Percentiles rank a stretch among this genome's conserved stretches.
These are phyloP conservation scores for Dactylellina sp. DNA, from an alignment of 2,329 filamentous ascomycete genomes.

Conservation along the genomic window DNA sequence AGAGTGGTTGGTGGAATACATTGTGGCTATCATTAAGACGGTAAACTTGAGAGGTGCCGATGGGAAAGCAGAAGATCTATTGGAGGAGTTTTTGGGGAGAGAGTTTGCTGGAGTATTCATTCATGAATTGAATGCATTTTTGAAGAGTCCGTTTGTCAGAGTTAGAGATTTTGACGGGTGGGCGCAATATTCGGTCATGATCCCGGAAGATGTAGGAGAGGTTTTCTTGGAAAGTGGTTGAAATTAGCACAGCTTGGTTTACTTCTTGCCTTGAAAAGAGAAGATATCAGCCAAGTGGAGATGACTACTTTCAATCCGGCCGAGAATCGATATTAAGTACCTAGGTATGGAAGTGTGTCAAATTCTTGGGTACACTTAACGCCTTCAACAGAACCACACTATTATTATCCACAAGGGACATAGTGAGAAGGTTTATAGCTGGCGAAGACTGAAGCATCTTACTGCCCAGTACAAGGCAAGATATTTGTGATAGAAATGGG, in stretches of 20 bases:
- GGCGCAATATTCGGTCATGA: conserved; percentile 73
- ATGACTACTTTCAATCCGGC: no score
- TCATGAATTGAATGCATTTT: conserved; percentile 84
- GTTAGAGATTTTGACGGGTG: conserved; percentile 82
- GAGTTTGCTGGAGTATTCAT: conserved; percentile 80
- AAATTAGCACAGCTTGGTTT: background rate
- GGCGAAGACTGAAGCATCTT: no score
- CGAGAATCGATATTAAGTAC: no score
- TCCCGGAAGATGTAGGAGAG: conserved; percentile 23
- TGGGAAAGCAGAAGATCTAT: conserved; percentile 81
- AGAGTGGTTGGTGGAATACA: conserved; percentile 87
- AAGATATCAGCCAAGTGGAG: no score
- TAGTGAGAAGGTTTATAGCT: no score
- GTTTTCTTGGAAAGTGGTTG: conserved; percentile 22
- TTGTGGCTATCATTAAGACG: conserved; percentile 83
- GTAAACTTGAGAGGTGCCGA: conserved; percentile 78
- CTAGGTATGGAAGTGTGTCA: no score
- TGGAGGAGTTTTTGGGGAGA: conserved; percentile 81
- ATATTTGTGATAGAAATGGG: no score
- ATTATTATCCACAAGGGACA: no score
- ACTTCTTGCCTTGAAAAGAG: background rate
- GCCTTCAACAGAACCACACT: no score
- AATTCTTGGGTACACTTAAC: no score
- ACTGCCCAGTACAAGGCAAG: no score
- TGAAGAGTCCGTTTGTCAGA: conserved; percentile 80